These are phyloP conservation scores for Rhizopus delemar DNA, from an alignment of 371 early-diverging fungal genomes.

Conservation along the genomic window DNA sequence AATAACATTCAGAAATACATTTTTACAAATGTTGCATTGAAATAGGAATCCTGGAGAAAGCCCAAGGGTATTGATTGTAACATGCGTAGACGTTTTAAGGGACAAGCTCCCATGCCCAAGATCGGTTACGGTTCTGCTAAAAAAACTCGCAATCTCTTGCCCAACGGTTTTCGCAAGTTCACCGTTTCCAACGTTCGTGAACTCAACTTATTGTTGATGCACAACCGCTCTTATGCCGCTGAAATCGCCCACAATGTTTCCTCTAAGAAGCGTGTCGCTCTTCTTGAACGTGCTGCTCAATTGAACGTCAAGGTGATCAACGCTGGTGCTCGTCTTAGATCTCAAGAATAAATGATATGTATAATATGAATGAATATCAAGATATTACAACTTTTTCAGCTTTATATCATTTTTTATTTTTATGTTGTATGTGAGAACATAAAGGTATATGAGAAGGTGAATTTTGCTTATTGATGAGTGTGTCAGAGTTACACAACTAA, in stretches of 20 bases:
- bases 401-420: no score
- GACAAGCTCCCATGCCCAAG: constrained; percentile 98
- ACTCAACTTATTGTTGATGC: constrained; percentile 96
- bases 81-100: constrained; percentile 96
- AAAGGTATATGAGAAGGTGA: no score
- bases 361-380: no score
- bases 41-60: constrained; percentile 97
- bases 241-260: constrained; percentile 98
- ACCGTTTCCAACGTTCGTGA: constrained; percentile 94
- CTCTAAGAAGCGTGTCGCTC: constrained; percentile 95
- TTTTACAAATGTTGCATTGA: not conserved
- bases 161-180: constrained; percentile 99
- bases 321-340: constrained; percentile 93
- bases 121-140: constrained; percentile 98
- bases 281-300: constrained; percentile 97
- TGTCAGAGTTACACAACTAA: no score
- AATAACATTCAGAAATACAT: not conserved
- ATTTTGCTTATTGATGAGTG: no score
- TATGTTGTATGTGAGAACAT: no score
- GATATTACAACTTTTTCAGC: no score
- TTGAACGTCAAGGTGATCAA: constrained; percentile 98
- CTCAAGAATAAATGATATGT: constrained; percentile 71
- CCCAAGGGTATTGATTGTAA: constrained; percentile 99
- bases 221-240: constrained; percentile 98
- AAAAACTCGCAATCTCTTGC: constrained; percentile 94